phyloP scores from a whole-genome alignment of 257 asterid species.

The Solanum chaucha region DNA sequence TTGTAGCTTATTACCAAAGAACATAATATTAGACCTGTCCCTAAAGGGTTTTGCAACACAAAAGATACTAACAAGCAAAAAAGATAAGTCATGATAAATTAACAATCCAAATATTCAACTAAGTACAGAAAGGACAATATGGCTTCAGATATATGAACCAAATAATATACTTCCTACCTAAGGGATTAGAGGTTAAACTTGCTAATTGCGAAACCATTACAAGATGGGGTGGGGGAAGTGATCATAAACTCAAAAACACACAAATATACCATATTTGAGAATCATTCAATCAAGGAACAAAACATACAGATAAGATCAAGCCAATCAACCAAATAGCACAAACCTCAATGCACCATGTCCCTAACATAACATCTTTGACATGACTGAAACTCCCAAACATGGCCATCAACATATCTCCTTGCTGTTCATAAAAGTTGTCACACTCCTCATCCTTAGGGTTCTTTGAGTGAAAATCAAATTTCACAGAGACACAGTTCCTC shows the following conservation, averaged over 20 bases:
- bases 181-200: background rate
- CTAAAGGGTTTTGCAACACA: background rate
- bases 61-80: background rate
- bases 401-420: background rate
- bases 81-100: background rate
- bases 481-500: background rate
- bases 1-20: background rate
- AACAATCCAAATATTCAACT: background rate
- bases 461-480: background rate
- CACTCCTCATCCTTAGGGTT: background rate
- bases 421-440: background rate
- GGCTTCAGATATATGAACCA: background rate
- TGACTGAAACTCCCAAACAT: background rate
- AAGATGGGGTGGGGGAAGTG: background rate
- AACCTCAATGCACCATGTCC: slow-evolving; percentile 3
- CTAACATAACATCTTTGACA: background rate
- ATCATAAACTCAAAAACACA: background rate
- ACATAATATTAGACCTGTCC: background rate
- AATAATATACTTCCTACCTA: background rate
- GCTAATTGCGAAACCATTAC: background rate
- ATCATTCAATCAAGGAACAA: background rate
- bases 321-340: background rate
- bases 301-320: background rate
- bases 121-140: background rate
- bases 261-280: background rate